Evolutionary conservation across 2,329 filamentous ascomycete genomes (phyloP), one percentile per base, ranked within the genome.

Genomic region (Ophiostoma populinum): DNA sequence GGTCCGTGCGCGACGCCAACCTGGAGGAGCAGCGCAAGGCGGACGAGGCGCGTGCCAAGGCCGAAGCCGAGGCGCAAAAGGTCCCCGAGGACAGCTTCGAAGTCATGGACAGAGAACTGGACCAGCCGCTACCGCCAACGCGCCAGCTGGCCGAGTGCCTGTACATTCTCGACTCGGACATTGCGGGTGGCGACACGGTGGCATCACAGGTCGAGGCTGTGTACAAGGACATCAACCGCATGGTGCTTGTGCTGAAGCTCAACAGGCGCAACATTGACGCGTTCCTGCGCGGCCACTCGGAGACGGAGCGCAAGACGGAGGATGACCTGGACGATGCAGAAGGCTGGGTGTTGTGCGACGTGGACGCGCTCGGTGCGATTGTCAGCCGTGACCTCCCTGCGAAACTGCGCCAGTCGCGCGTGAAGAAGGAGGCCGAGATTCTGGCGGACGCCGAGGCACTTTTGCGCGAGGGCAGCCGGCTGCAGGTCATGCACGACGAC

Each of bases 201-300:
- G 66, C 71, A 4, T 62, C 66, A 7, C 72, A 76, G 44, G 70
- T 74, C 16, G 73, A 78, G 47, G 66, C 70, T 13, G 61, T 78
- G 1, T 90, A 81, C 51, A 69, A 78, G 29, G 81, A 87, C 47
- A 80, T 87, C 51, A 87, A 90, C 53, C 80, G 80, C 10, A 98
- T 95, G 90, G 75, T 98, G 28, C 83, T 94, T 47, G 87, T 81
- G 0, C 60, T 95, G 26, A 87, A 87, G 8, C 67, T 94, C 33
- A 95, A 95, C 50, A 73, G 63, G 9, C 62, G 69, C 12, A 73
- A 80, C 6, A 69, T 87, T 24, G 62, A 64, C 32, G 61, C 61
- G 9, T 78, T 76, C 43, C 63, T 86, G 28, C 63, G 69, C 37
- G 81, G 77, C 7, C 80, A 92, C 45, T 62, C 9, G 59, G 72